Percentiles rank a stretch among this genome's conserved stretches.
Conservation (phyloP, 768 basidiomycete genomes). For the Auricularia heimuer region DNA sequence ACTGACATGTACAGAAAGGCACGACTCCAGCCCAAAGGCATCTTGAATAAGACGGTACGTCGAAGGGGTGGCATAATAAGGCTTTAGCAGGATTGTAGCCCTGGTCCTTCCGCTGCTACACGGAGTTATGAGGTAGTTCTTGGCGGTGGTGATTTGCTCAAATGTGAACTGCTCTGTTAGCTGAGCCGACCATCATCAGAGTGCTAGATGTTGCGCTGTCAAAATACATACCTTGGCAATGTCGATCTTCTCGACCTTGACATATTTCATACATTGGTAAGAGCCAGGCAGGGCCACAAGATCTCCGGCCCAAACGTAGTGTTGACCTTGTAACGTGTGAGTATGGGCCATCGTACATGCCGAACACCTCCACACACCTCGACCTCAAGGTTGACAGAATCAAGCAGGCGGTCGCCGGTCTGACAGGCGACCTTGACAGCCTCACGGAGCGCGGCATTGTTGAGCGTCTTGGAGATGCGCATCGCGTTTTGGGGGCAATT, state of each 20-base stretch:
- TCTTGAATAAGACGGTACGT: slow-evolving; percentile 98
- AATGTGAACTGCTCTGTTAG: slow-evolving; percentile 79
- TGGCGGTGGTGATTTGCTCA: slow-evolving; percentile 92
- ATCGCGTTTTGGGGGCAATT: slow-evolving; percentile 96
- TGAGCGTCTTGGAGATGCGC: slow-evolving; percentile 93
- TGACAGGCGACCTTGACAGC: slow-evolving; percentile 86
- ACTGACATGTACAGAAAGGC: slow-evolving; percentile 92
- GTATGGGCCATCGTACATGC: no score
- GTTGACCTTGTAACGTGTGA: slow-evolving; percentile 64
- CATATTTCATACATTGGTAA: slow-evolving; percentile 96
- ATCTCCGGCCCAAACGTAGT: slow-evolving; percentile 99
- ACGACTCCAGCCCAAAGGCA: slow-evolving; percentile 98
- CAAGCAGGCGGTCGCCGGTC: slow-evolving; percentile 70
- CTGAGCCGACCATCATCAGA: slow-evolving; percentile 28
- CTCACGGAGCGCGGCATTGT: slow-evolving; percentile 90
- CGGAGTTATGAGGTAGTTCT: slow-evolving; percentile 65
- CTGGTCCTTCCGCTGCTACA: slow-evolving; percentile 67
- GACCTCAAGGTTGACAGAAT: slow-evolving; percentile 95
- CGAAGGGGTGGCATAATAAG: slow-evolving; percentile 95
- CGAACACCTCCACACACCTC: slow-evolving; percentile 39
- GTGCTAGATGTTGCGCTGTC: neutral
- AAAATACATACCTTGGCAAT: slow-evolving; percentile 56
- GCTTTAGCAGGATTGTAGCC: slow-evolving; percentile 88
- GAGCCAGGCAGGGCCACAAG: slow-evolving; percentile 79
- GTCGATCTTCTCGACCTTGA: slow-evolving; percentile 95